Conservation (phyloP, 2,329 filamentous ascomycete genomes). For the Phialemonium atrogriseum region DNA sequence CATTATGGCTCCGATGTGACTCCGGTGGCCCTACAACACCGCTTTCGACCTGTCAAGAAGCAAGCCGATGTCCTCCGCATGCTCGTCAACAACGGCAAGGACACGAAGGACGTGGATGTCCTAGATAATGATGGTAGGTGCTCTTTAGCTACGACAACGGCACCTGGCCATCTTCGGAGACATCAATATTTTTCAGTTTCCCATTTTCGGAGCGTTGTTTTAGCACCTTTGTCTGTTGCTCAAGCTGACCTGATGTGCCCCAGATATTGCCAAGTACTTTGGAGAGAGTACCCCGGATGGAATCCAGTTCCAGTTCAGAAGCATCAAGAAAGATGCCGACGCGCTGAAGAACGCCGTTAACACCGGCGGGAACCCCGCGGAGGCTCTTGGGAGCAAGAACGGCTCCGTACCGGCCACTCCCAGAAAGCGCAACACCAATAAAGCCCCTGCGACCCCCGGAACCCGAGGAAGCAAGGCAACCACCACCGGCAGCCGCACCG, state of each 20-base stretch:
- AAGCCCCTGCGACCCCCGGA: constrained; percentile 2
- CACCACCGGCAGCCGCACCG: too few relatives aligned
- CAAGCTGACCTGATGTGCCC: neutral
- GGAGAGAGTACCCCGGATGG: constrained; percentile 50
- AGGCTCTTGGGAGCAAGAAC: constrained; percentile 23
- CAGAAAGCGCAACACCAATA: constrained; percentile 9
- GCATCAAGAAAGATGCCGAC: constrained; percentile 45
- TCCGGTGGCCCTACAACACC: constrained; percentile 39
- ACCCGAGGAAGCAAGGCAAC: too few relatives aligned
- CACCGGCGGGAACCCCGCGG: constrained; percentile 36
- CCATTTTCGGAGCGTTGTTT: constrained; percentile 1
- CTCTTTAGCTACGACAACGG: constrained; percentile 1
- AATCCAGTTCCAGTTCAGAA: constrained; percentile 52
- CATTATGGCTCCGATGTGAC: constrained; percentile 43
- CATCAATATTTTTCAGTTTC: constrained; percentile 7
- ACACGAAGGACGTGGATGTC: constrained; percentile 33
- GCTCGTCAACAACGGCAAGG: constrained; percentile 24
- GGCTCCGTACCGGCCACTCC: constrained; percentile 15
- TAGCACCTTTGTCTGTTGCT: constrained; percentile 3
- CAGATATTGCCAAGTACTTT: constrained; percentile 53
- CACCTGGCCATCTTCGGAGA: constrained; percentile 2
- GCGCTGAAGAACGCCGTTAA: constrained; percentile 35
- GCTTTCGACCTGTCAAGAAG: constrained; percentile 38
- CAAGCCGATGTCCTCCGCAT: constrained; percentile 29
- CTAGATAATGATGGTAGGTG: constrained; percentile 33